Evolutionary conservation across 1,284 basidiomycete genomes (phyloP).

Genomic region (Neotropicomus parvogracilis): DNA sequence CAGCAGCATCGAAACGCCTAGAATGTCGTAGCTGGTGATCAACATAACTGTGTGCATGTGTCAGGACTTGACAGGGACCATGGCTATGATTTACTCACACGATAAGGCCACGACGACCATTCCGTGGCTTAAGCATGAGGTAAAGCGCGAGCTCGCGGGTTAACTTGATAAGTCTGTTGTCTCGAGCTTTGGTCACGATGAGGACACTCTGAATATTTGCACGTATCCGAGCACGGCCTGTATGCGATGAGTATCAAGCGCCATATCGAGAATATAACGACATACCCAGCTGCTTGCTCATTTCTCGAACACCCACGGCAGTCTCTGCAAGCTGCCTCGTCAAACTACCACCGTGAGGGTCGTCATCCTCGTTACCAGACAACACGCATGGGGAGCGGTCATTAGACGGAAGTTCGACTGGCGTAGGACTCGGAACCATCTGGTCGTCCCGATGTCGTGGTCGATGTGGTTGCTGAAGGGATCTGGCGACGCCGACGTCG

Average conservation of each 20-base stretch:
- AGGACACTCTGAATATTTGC: slow-evolving; percentile 91
- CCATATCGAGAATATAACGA: slow-evolving; percentile 20
- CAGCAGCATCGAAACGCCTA: slow-evolving; percentile 91
- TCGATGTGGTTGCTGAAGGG: slow-evolving; percentile 39
- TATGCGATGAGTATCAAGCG: slow-evolving; percentile 13
- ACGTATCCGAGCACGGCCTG: slow-evolving; percentile 88
- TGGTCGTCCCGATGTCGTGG: slow-evolving; percentile 17
- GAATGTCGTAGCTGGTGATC: slow-evolving; percentile 91
- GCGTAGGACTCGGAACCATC: slow-evolving; percentile 5
- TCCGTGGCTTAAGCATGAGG: slow-evolving; percentile 78
- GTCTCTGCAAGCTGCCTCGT: slow-evolving; percentile 96
- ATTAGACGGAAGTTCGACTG: slow-evolving; percentile 18
- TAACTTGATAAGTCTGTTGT: slow-evolving; percentile 93
- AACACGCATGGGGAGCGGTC: slow-evolving; percentile 18
- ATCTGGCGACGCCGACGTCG: slow-evolving; percentile 47
- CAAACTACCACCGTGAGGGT: slow-evolving; percentile 68
- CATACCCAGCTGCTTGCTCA: slow-evolving; percentile 97
- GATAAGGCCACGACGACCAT: slow-evolving; percentile 67
- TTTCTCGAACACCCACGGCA: slow-evolving; percentile 94
- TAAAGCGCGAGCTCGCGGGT: slow-evolving; percentile 95
- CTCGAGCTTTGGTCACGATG: slow-evolving; percentile 97
- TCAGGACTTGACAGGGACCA: slow-evolving; percentile 12
- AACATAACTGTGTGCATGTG: slow-evolving; percentile 67
- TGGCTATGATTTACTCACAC: slow-evolving; percentile 52
- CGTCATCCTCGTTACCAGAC: slow-evolving; percentile 54